Evolutionary conservation across 148 eudicot genomes (phyloP), one percentile per base, ranked within the genome.

Genomic region (Amaranthus hypochondriacus): DNA sequence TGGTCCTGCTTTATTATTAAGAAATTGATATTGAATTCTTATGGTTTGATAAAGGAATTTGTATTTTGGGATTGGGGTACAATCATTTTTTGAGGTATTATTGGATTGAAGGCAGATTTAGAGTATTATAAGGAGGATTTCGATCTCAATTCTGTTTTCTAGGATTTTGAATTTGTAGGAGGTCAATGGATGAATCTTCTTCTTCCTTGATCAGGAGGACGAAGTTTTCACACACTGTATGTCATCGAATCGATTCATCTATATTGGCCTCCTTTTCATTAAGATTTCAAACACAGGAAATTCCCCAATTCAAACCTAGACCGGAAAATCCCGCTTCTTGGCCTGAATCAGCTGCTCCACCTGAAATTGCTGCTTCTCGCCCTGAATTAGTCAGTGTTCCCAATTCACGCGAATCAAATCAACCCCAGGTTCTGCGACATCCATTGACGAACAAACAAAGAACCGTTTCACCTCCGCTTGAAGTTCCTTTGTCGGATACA

Each of bases 191-290:
- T 64, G 96, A 92, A 54, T 91, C 86, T 74, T 83, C 81, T 58
- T 75, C 63, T 77, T 93, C 97, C 44, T 91, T 96, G 95, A 56
- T 91, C 68, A 85, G 92, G 84, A 89, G 95, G 70, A 77, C 95
- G 3, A 89, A 91, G 66, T 91, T 86, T 62, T 89, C 98, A 11
- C 97, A 87, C 66, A 91, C 96, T 0, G 81, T 90, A 49, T 91
- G 81, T 77, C 92, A 89, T 81, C 83, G 96, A 54, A 75, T 89
- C 2, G 95, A 91, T 66, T 71, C 89, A 39, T 74, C 89, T 21
- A 80, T 78, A 62, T 81, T 85, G 82, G 81, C 82, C 69, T 80
- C 92, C 48, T 57, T 73, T 69, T 83, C 88, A 59, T 18, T 81
- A 59, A 79, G 75, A 56, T 15, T 83, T 69, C 81, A 82, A 48